These are phyloP conservation scores for Boletus rubropictus DNA, from an alignment of 768 basidiomycete genomes.

Conservation along the genomic window DNA sequence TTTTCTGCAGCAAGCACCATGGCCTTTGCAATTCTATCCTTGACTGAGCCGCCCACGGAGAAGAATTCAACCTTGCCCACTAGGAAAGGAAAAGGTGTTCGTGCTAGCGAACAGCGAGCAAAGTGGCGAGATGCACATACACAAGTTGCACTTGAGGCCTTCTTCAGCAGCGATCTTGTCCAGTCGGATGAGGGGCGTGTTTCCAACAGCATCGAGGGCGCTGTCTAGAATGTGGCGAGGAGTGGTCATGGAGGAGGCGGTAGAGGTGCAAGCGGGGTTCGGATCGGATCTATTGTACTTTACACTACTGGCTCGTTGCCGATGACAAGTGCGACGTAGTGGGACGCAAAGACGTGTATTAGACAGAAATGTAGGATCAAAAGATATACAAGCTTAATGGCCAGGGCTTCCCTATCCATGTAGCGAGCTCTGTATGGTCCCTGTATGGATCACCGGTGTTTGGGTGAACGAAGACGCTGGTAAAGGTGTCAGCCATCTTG, in stretches of 20 bases:
- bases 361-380: conserved; percentile 17
- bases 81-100: conserved; percentile 23
- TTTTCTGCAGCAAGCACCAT: conserved; percentile 96
- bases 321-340: neutral
- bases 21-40: conserved; percentile 92
- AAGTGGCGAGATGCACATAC: conserved; percentile 43
- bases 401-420: conserved; percentile 65
- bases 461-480: conserved; percentile 65
- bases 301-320: too few species aligned
- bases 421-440: conserved; percentile 58
- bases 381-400: conserved; percentile 42
- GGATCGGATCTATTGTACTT: conserved; percentile 14
- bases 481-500: neutral
- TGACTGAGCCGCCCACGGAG: conserved; percentile 89
- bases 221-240: conserved; percentile 57
- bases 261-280: neutral
- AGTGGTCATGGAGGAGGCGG: conserved; percentile 24
- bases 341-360: neutral
- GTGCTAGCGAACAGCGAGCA: neutral
- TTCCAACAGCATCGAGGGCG: conserved; percentile 81
- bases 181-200: conserved; percentile 86
- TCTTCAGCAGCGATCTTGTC: conserved; percentile 70
- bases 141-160: conserved; percentile 81
- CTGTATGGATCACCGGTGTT: conserved; percentile 52
- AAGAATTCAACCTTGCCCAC: conserved; percentile 89